phyloP scores from a whole-genome alignment of 1,284 basidiomycete genomes.

The Tylopilus sp. region DNA sequence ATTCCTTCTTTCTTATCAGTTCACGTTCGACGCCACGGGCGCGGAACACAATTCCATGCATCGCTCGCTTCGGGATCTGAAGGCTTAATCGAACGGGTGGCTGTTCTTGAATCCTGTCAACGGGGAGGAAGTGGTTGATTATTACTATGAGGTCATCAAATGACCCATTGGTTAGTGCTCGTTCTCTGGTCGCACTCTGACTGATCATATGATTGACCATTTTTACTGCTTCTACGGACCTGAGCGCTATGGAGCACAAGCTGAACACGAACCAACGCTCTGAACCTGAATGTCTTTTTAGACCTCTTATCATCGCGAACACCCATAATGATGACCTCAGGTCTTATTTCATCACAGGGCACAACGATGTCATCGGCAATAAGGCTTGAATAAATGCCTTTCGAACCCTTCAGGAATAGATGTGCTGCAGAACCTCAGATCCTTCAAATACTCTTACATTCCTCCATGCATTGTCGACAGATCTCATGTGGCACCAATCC shows the following conservation, averaged over 20 bases:
- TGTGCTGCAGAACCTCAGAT: too few relatives aligned
- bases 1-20: conserved; percentile 36
- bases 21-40: conserved; percentile 59
- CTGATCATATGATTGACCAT: conserved; percentile 5
- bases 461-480: too few relatives aligned
- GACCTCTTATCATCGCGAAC: too few relatives aligned
- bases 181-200: background rate
- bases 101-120: conserved; percentile 90
- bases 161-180: conserved; percentile 87
- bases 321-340: too few relatives aligned
- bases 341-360: too few relatives aligned
- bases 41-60: conserved; percentile 80
- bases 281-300: conserved; percentile 81
- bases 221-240: conserved; percentile 60
- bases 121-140: conserved; percentile 87
- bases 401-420: too few relatives aligned
- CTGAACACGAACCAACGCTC: conserved; percentile 87
- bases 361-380: too few relatives aligned
- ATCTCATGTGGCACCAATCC: too few relatives aligned
- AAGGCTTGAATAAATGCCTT: too few relatives aligned
- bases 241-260: conserved; percentile 94
- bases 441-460: too few relatives aligned
- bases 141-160: conserved; percentile 92
- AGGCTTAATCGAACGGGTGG: conserved; percentile 89
- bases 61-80: conserved; percentile 86